phyloP scores from a whole-genome alignment of 148 eudicot species.

The Rheum nobile region DNA sequence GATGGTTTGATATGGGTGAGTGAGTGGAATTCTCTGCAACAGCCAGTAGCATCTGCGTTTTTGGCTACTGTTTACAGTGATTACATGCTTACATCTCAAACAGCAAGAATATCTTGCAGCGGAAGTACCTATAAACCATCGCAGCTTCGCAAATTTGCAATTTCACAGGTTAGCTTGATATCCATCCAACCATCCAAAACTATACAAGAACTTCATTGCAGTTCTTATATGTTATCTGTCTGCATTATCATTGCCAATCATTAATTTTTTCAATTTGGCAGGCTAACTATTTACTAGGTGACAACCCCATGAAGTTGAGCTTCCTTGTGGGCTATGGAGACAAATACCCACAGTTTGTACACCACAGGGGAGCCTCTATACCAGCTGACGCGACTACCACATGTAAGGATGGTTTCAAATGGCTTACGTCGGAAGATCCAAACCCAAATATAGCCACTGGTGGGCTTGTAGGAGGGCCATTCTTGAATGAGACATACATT shows the following conservation, averaged over 20 bases:
- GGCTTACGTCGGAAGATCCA: constrained; percentile 45
- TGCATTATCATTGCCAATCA: background rate
- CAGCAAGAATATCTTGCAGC: constrained; percentile 42
- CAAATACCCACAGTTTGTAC: constrained; percentile 64
- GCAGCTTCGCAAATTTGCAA: constrained; percentile 69
- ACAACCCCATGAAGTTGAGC: constrained; percentile 77
- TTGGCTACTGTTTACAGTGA: constrained; percentile 78
- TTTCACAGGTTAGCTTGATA: constrained; percentile 50
- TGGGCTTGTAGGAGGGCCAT: constrained; percentile 83
- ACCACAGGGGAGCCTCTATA: constrained; percentile 92
- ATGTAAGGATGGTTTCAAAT: constrained; percentile 57
- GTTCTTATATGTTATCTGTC: background rate
- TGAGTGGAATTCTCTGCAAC: constrained; percentile 83
- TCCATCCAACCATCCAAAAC: background rate
- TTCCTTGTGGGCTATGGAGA: constrained; percentile 85
- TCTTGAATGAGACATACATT: constrained; percentile 48
- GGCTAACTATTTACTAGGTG: constrained; percentile 78
- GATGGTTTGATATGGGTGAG: constrained; percentile 89
- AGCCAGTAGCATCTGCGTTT: constrained; percentile 83
- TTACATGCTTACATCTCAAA: constrained; percentile 73
- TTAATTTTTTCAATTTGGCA: constrained; percentile 10
- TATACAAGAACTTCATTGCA: background rate
- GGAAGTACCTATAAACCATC: constrained; percentile 42
- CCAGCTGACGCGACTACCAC: constrained; percentile 44
- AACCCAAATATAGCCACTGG: constrained; percentile 79